Base-by-base conservation (phyloP, 2,329 filamentous ascomycete genomes). In the Didymosphaeria variabile region DNA sequence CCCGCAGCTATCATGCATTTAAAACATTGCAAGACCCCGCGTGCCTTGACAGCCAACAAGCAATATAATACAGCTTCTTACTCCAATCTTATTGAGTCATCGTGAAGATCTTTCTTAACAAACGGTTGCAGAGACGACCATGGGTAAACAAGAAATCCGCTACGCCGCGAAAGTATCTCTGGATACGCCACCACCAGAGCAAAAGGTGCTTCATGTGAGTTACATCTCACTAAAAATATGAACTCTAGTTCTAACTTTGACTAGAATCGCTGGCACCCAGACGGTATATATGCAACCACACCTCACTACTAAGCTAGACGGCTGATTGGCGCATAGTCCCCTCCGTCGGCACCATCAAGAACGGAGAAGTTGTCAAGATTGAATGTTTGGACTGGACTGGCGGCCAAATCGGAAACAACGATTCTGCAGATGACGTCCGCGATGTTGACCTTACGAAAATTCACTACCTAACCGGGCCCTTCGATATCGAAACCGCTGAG, bases 181-280 rank as follows among this genome's bases (percentile, higher is more conserved):
- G 31, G 85, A 91, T 60, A 91, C 87, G 75, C 89, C 90, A 36
- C 90, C 91, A 5, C 82, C 84, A 38, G 87, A 92, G 64, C 91
- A 94, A 73, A 79, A 86, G 2, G 85, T 86, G 55, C 80, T 94
- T 10, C 91, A 94, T 79, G 90, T 91, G 83, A 74, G 34, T 29
- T 7, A 23, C 44, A 26, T 13, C 45, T 13, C 5, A 13, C 32
- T 26, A 12, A 12, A 13, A 54, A 13, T 17, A 32, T 19, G 12
- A 32, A 23, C 9, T 17, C 44, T 4, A 29, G 55, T 5, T 29
- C 26, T 38, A 45, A 59, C 4, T n/a, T 69, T 53, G 61, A 10
- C 21, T 66, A 93, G 91, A 97, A 97, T 73, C 86, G 93, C 77
- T 97, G 93, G 94, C 94, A 97, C 74, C 94, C 94, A 38, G 93